phyloP scores from a whole-genome alignment of 2,329 filamentous ascomycete species.

The Penicillium sp. region DNA sequence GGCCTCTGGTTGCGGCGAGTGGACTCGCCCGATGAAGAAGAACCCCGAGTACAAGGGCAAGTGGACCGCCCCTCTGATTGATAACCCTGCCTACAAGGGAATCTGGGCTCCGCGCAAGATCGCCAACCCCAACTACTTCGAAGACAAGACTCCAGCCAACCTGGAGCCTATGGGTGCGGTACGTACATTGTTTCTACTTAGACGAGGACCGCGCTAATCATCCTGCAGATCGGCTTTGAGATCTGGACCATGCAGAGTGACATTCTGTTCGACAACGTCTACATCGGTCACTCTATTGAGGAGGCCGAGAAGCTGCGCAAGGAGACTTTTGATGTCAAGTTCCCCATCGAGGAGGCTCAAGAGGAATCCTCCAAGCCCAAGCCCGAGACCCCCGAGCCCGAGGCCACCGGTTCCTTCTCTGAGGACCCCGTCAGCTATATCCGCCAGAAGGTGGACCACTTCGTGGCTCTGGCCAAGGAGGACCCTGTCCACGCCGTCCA shows the following conservation, averaged over 20 bases:
- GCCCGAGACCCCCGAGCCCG: constrained; percentile 56
- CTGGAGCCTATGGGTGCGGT: constrained; percentile 82
- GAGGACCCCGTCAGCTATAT: constrained; percentile 85
- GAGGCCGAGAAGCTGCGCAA: constrained; percentile 84
- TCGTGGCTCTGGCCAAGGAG: constrained; percentile 74
- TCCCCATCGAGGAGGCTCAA: constrained; percentile 69
- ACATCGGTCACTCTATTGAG: constrained; percentile 93
- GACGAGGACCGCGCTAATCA: too few species aligned
- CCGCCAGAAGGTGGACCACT: constrained; percentile 89
- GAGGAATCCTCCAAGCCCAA: constrained; percentile 84
- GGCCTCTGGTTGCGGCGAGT: constrained; percentile 85
- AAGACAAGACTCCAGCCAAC: constrained; percentile 95
- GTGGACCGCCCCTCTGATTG: constrained; percentile 86
- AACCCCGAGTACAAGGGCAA: constrained; percentile 99
- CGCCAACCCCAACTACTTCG: constrained; percentile 88
- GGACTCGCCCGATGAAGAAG: constrained; percentile 84
- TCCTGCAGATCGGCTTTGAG: constrained; percentile 72
- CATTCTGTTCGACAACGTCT: constrained; percentile 99
- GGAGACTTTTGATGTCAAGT: constrained; percentile 88
- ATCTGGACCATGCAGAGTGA: constrained; percentile 99
- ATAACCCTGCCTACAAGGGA: constrained; percentile 98
- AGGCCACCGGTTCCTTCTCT: constrained; percentile 72
- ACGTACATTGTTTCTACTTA: too few species aligned
- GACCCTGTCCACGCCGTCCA: constrained; percentile 79
- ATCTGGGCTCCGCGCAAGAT: constrained; percentile 93